Evolutionary conservation across 495 filamentous ascomycete genomes (phyloP), one percentile per base, ranked within the genome.

Genomic region (Penicillium malachiteum): DNA sequence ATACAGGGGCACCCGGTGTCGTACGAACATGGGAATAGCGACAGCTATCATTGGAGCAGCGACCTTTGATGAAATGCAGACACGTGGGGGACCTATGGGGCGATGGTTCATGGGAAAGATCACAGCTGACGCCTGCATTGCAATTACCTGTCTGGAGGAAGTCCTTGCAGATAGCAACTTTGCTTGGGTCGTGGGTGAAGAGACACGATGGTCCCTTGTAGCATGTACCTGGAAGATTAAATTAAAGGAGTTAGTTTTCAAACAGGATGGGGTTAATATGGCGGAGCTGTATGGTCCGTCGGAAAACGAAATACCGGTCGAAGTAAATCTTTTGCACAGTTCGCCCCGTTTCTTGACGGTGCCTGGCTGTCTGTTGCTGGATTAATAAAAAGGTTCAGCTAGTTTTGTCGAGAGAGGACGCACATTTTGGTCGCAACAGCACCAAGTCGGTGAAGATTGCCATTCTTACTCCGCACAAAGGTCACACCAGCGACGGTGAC

Each of bases 91-190:
- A 89, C 68, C 92, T 84, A 70, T 97, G 83, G 59, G 91, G 85
- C 54, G 84, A 91, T 41, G 91, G 80, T 37, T 92, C 88, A 82
- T 98, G 94, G 57, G 94, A 97, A 52, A 97, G 82, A 72, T 96
- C 91, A 78, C 94, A 98, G 67, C 81, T 81, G 63, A 85, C 84
- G 71, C 91, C 92, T 71, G 83, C 83, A 52, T 77, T 75, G 75
- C 94, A 98, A 59, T 84, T 78, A 67, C 88, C 89, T 72, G 87
- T 89, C 54, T 85, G 80, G 50, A 97, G 81, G 68, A 87, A 96
- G 52, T 87, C 84, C 67, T 87, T 91, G 84, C 94, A 98, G 45
- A 95, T 89, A 38, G 94, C 91, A 62, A 95, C 91, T 76, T 91
- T 94, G 57, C 84, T 80, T 21, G 87, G 84, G 61, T 97, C 90